Base-by-base conservation (phyloP, 208 protist genomes). In the Naegleria gruberi region DNA sequence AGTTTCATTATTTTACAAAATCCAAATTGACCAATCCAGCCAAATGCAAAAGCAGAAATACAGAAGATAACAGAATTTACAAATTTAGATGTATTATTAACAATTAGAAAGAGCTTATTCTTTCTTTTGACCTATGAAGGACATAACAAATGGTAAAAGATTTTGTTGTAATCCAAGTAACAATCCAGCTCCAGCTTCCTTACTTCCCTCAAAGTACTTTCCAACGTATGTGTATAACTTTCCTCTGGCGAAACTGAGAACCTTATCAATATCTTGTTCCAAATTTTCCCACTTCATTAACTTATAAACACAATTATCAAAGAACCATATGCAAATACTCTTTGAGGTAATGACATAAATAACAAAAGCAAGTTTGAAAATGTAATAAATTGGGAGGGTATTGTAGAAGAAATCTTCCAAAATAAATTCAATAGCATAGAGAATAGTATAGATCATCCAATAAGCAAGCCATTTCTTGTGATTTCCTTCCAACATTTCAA, bases 391-490 rank as follows among this genome's bases (percentile, higher is more conserved):
- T 77, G 65, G 65, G n/a, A 77, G 10, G 12, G 6, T 19, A n/a
- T 77, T 37, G 8, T 77, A 77, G 30, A 77, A 37, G 34, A 77
- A 37, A n/a, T 77, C 65, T 7, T 77, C 30, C 26, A 77, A 77
- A 0, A 77, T 7, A 77, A 37, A 77, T 77, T 77, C 65, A 37
- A 77, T 37, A 19, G 34, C 65, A 37, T 77, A 77, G 30, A 77
- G 26, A 5, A 8, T 26, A 37, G 65, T 77, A 77, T 77, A 77
- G 0, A 77, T 77, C 17, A 77, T 77, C 65, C 65, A 77, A 77
- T 77, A 77, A 77, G 65, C 65, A 37, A 77, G 30, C 65, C 65
- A 77, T 77, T 77, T 77, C 65, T 77, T 77, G 34, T 77, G 65
- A 77, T 77, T 12, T 7, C 65, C 3, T 77, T 77, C 65, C 10